Percentiles rank a stretch among this genome's conserved stretches.
Conservation (phyloP, 768 basidiomycete species). For the Mycena belliarum region DNA sequence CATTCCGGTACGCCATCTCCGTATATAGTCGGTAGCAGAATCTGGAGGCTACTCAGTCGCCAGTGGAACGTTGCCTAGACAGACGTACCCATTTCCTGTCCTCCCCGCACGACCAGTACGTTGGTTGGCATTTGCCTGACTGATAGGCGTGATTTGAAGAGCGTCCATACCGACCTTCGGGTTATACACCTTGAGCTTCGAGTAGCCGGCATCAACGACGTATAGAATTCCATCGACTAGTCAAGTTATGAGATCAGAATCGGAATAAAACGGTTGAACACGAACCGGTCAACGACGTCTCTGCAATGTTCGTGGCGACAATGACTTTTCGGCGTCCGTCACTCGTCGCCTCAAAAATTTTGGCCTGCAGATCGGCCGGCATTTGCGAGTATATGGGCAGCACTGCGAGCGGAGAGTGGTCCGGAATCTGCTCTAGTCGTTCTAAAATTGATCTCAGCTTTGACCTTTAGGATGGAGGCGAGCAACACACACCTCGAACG, state of each 20-base stretch:
- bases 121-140: constrained; percentile 97
- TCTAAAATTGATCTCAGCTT: constrained; percentile 47
- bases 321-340: constrained; percentile 84
- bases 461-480: constrained; percentile 11
- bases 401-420: constrained; percentile 84
- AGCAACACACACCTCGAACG: constrained; percentile 62
- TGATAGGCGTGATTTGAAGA: constrained; percentile 97
- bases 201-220: constrained; percentile 96
- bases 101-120: constrained; percentile 95
- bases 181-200: constrained; percentile 98
- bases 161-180: constrained; percentile 99
- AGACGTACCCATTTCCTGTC: constrained; percentile 85
- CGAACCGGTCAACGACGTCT: constrained; percentile 91
- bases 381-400: constrained; percentile 99
- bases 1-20: constrained; percentile 95
- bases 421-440: constrained; percentile 88
- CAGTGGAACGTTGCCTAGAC: not conserved
- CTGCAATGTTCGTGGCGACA: constrained; percentile 98
- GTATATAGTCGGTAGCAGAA: constrained; percentile 97
- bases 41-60: constrained; percentile 39
- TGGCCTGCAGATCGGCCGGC: constrained; percentile 98
- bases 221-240: constrained; percentile 96
- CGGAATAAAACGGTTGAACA: constrained; percentile 12
- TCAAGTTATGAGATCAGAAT: constrained; percentile 10
- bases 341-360: constrained; percentile 2